phyloP scores from a whole-genome alignment of 139 green algal species.

The Closterium sp. region DNA sequence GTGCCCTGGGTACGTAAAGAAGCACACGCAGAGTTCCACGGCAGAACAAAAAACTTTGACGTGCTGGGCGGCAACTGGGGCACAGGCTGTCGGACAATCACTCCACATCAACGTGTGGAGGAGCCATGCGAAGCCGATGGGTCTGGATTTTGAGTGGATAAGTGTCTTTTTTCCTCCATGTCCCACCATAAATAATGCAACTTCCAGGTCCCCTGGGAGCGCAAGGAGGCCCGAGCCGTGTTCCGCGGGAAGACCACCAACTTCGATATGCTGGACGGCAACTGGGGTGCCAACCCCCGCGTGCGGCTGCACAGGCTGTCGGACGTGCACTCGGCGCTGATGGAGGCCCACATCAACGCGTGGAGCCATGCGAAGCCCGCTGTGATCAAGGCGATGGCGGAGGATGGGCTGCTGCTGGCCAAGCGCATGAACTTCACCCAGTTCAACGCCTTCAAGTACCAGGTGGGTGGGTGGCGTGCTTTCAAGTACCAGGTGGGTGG shows the following conservation, averaged over 20 bases:
- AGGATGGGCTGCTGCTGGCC: slow-evolving; percentile 16
- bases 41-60: slow-evolving; percentile 24
- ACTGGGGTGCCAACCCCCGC: slow-evolving; percentile 19
- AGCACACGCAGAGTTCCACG: slow-evolving; percentile 1
- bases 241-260: slow-evolving; percentile 30
- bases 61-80: slow-evolving; percentile 23
- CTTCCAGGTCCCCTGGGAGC: slow-evolving; percentile 7
- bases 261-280: slow-evolving; percentile 25
- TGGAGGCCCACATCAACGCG: slow-evolving; percentile 15
- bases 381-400: slow-evolving; percentile 5
- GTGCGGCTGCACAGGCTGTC: slow-evolving; percentile 17
- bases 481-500: no score
- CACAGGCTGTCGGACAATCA: slow-evolving; percentile 6
- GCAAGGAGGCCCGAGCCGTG: slow-evolving; percentile 1
- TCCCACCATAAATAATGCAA: no score
- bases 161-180: no score
- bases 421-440: slow-evolving; percentile 19
- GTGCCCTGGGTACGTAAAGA: slow-evolving; percentile 5
- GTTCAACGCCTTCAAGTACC: slow-evolving; percentile 24
- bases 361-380: slow-evolving; percentile 2
- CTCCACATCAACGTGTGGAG: neutral
- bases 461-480: neutral
- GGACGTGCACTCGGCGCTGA: slow-evolving; percentile 6
- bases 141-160: no score
- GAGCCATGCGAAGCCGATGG: no score